Evolutionary conservation across 1,284 basidiomycete species (phyloP), one percentile per base, ranked within the genome.

Genomic region (Marasmius oreades): DNA sequence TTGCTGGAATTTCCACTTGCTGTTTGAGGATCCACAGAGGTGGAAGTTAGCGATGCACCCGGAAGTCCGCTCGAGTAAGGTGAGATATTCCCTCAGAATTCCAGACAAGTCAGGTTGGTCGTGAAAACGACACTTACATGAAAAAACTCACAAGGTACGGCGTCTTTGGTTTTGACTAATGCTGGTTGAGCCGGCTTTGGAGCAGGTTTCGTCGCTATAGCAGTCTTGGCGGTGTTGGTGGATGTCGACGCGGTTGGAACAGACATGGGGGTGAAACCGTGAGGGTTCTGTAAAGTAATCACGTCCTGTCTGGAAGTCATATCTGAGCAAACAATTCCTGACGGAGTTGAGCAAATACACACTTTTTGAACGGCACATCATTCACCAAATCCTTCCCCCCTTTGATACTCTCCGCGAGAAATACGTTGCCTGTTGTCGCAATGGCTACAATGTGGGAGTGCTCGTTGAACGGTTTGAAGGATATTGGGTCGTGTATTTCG

Each of bases 1-100:
- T 92, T 86, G 26, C 57, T 56, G 52, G 95, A 88, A 51, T 82
- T 87, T 48, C 78, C 45, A 14, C 53, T 43, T 11, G 68, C 78
- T 5, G 86, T 86, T 55, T 88, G 84, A 5, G 94, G 89, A 62
- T 92, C 92, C 45, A 95, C 81, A 1, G 93, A 88, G 0, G 96
- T 98, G 2, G 92, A 95, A 0, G 97, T 99, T 50, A 99, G 75
- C 1, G 93, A 93, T 1, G 96, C 96, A 26, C 95, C 95, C 1
- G 93, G 84, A 46, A 89, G 77, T n/a, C 95, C 95, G 33, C 82
- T 94, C 0, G 93, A 94, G 67, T 92, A 94, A 5, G 93, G 92
- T 3, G 93, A 93, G 3, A 92, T 81, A 67, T 98, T 97, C 85
- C 95, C 93, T 90, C 63, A 3, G 20, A 36, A 53, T 42, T n/a